Base-by-base conservation (phyloP, 805 yeast species). In the Saccharomycopsis javanensis region DNA sequence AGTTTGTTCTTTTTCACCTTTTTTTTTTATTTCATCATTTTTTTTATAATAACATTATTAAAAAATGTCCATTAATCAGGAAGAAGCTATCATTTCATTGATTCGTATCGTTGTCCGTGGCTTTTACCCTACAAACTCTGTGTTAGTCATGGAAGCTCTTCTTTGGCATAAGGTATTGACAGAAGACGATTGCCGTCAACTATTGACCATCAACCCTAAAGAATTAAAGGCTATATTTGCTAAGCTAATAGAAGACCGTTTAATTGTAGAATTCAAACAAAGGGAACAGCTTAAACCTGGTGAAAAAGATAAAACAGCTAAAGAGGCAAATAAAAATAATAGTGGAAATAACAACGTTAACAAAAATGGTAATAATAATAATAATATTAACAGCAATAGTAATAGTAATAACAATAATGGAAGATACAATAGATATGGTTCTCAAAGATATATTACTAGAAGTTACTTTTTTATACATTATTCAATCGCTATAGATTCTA, bases 401-500 rank as follows among this genome's bases (percentile, higher is more conserved):
- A 33, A 25, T 13, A 34, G 38, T 16, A 53, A 35, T 25, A 16
- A 46, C 13, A 45, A 37, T 10, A 25, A 37, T 18, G 68, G 53
- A 50, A 64, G 81, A 66, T 78, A 81, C 3, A 77, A 79, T 25
- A 86, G 81, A 57, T 73, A 75, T 25, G 51, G 25, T 25, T 53
- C 42, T 5, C 80, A 69, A 60, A 76, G 96, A 61, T 79, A 85
- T 57, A 82, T 83, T 51, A 79, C 84, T 27, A 79, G 91, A 64
- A 86, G 92, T 2, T 89, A 89, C 65, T 94, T 85, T 71, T 94
- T 80, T 69, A 84, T 92, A 56, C 96, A 89, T 67, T 82, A 80
- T 67, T 88, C 97, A 2, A 96, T 90, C 69, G 96, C 98, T 0
- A 88, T 94, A 45, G 99, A 94, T 71, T 82, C 97, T 3, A 82